These are phyloP conservation scores for Vaccinium darrowii DNA, from an alignment of 148 eudicot species.

Conservation along the genomic window DNA sequence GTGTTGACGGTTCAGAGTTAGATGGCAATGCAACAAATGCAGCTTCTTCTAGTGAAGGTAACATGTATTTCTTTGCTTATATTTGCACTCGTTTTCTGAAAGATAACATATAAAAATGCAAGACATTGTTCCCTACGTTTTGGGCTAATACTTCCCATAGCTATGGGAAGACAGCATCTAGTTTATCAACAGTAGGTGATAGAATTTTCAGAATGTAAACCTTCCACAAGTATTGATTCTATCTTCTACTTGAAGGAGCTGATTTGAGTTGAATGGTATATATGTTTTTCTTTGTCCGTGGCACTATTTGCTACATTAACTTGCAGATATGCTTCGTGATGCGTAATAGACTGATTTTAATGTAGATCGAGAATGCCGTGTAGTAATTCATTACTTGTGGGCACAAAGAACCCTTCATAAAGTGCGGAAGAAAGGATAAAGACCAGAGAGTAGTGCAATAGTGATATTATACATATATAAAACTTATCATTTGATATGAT, in stretches of 20 bases:
- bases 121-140: conserved; percentile 1
- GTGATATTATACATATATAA: too few species aligned
- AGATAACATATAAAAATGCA: neutral
- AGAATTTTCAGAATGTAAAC: neutral
- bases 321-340: neutral
- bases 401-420: neutral
- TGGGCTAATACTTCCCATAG: neutral
- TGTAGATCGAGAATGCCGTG: too few species aligned
- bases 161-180: neutral
- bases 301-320: neutral
- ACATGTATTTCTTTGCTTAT: conserved; percentile 8
- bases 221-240: neutral
- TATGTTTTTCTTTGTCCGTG: neutral
- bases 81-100: neutral
- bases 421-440: neutral
- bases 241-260: neutral
- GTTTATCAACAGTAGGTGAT: neutral
- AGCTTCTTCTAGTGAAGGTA: conserved; percentile 74
- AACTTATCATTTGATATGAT: neutral
- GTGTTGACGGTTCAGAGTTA: conserved; percentile 34
- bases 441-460: neutral
- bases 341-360: too few species aligned
- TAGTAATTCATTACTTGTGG: neutral
- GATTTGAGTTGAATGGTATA: neutral
- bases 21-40: conserved; percentile 27